Evolutionary conservation across 2,329 filamentous ascomycete genomes (phyloP).

Genomic region (Pseudogymnoascus verrucosus): DNA sequence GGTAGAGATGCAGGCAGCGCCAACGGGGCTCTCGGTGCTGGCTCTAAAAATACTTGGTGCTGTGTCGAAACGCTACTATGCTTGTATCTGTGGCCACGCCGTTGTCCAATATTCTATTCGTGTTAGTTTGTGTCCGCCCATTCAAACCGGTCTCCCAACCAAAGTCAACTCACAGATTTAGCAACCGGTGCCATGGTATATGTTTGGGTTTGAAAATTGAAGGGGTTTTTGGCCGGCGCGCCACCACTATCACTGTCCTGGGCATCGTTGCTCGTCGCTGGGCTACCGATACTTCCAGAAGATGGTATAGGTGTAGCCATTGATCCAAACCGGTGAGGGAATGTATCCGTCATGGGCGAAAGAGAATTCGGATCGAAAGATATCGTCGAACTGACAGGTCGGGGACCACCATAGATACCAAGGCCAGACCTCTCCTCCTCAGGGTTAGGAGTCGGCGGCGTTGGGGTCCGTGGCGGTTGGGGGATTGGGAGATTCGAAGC

Average conservation of each 20-base stretch:
- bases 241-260: conserved; percentile 29
- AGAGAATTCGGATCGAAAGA: conserved; percentile 37
- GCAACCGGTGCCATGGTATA: conserved; percentile 63
- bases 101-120: conserved; percentile 73
- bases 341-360: conserved; percentile 35
- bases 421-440: conserved; percentile 26
- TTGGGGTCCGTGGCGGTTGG: conserved; percentile 54
- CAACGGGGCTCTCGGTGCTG: conserved; percentile 73
- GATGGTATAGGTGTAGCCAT: conserved; percentile 27
- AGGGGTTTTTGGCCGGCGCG: conserved; percentile 51
- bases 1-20: conserved; percentile 87
- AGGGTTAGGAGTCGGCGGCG: conserved; percentile 46
- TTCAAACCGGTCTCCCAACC: neutral
- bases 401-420: conserved; percentile 17
- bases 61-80: conserved; percentile 83
- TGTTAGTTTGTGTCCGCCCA: conserved; percentile 22
- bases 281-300: conserved; percentile 15
- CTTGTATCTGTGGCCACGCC: conserved; percentile 94
- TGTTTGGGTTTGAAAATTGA: conserved; percentile 87
- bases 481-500: conserved; percentile 51
- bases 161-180: conserved; percentile 57
- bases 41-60: conserved; percentile 94
- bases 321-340: conserved; percentile 27
- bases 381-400: conserved; percentile 23
- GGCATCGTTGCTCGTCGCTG: conserved; percentile 15